phyloP scores from a whole-genome alignment of 2,329 filamentous ascomycete species.

The Nectriaceae sp. region DNA sequence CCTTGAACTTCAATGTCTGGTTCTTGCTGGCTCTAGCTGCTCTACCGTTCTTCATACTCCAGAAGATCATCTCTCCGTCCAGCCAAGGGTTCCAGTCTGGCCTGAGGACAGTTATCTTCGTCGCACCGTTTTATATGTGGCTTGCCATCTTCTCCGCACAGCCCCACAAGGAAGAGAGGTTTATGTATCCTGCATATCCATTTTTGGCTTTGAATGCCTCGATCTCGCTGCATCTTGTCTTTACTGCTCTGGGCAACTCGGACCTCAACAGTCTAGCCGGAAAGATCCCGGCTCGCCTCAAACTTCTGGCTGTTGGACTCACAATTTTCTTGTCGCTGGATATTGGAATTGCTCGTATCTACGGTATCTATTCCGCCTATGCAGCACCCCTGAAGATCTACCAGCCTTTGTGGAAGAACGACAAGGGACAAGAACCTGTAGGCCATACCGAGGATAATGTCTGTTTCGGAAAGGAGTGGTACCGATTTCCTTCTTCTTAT shows the following conservation, averaged over 20 bases:
- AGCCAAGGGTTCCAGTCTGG: constrained; percentile 67
- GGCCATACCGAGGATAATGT: constrained; percentile 67
- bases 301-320: constrained; percentile 62
- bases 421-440: constrained; percentile 49
- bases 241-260: constrained; percentile 72
- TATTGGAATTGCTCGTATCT: constrained; percentile 69
- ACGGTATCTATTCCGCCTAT: constrained; percentile 80
- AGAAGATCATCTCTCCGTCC: constrained; percentile 66
- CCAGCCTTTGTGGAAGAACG: constrained; percentile 61
- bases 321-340: constrained; percentile 66
- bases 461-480: constrained; percentile 97
- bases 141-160: constrained; percentile 87
- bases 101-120: constrained; percentile 74
- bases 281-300: constrained; percentile 74
- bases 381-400: constrained; percentile 77
- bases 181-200: constrained; percentile 97
- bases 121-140: constrained; percentile 92
- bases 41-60: constrained; percentile 73
- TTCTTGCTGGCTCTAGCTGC: constrained; percentile 77
- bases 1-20: constrained; percentile 96
- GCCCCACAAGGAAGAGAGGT: constrained; percentile 96
- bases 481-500: constrained; percentile 92
- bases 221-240: constrained; percentile 77
- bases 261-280: constrained; percentile 67
- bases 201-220: constrained; percentile 88